phyloP scores from a whole-genome alignment of 1,284 basidiomycete species.

The Stereum hirsutum region DNA sequence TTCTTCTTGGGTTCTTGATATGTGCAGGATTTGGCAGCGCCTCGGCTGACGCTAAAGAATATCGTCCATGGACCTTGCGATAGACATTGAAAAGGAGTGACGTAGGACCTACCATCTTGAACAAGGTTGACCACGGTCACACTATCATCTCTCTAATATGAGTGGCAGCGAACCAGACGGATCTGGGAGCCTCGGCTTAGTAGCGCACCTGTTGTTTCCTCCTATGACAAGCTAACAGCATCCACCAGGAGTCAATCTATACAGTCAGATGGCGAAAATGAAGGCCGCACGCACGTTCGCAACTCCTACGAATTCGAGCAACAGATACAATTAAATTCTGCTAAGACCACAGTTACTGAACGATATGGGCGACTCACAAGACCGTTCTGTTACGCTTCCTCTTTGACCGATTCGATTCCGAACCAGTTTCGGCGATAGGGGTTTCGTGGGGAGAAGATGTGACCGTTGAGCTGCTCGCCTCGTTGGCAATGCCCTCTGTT shows the following conservation, averaged over 20 bases:
- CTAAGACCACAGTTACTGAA: background rate
- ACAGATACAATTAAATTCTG: background rate
- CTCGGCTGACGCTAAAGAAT: constrained; percentile 12
- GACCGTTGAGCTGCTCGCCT: constrained; percentile 1
- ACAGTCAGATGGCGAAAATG: background rate
- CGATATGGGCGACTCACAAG: constrained; percentile 10
- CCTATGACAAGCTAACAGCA: constrained; percentile 14
- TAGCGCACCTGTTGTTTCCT: constrained; percentile 16
- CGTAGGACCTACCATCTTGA: constrained; percentile 13
- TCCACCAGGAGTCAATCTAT: background rate
- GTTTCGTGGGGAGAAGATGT: too few species aligned
- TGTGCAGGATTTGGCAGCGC: constrained; percentile 9
- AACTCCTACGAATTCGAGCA: constrained; percentile 15
- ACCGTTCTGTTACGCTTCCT: constrained; percentile 14
- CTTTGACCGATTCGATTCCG: too few species aligned
- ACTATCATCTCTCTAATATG: constrained; percentile 7
- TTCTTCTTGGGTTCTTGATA: constrained; percentile 13
- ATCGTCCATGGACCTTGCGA: background rate
- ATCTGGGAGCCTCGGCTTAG: background rate
- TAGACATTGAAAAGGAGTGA: background rate
- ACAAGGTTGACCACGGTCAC: constrained; percentile 17
- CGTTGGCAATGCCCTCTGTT: constrained; percentile 8
- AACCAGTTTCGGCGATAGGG: too few species aligned
- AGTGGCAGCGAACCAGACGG: background rate
- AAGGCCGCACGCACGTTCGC: constrained; percentile 12